phyloP scores from a whole-genome alignment of 768 basidiomycete species.

The Suillus placidus region DNA sequence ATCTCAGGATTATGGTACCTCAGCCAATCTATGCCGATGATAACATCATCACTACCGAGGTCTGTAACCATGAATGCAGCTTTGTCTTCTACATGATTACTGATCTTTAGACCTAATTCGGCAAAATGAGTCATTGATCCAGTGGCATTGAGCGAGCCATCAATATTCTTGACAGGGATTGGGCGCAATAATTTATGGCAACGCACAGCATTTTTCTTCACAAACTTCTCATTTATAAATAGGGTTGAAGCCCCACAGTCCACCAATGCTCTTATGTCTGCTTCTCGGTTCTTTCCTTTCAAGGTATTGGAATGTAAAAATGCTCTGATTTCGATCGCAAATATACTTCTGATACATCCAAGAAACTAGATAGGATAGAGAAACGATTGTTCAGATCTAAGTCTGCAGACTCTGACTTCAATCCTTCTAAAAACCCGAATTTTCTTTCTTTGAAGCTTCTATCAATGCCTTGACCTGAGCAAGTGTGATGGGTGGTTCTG shows the following conservation, averaged over 20 bases:
- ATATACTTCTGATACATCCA: too few relatives aligned
- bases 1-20: background rate
- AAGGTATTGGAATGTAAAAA: background rate
- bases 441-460: too few relatives aligned
- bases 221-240: background rate
- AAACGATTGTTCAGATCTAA: too few relatives aligned
- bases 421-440: too few relatives aligned
- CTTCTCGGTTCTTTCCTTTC: background rate
- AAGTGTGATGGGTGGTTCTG: too few relatives aligned
- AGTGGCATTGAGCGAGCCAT: background rate
- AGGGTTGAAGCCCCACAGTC: background rate
- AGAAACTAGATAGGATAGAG: too few relatives aligned
- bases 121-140: background rate
- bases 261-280: background rate
- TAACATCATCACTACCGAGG: background rate
- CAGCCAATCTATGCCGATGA: background rate
- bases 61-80: background rate
- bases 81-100: background rate
- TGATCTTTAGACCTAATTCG: background rate
- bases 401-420: too few relatives aligned
- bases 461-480: too few relatives aligned
- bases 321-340: background rate
- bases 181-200: background rate
- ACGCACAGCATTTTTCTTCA: accelerated
- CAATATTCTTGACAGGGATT: background rate